Evolutionary conservation across 495 filamentous ascomycete species (phyloP).

Genomic region (Aspergillus leporis): DNA sequence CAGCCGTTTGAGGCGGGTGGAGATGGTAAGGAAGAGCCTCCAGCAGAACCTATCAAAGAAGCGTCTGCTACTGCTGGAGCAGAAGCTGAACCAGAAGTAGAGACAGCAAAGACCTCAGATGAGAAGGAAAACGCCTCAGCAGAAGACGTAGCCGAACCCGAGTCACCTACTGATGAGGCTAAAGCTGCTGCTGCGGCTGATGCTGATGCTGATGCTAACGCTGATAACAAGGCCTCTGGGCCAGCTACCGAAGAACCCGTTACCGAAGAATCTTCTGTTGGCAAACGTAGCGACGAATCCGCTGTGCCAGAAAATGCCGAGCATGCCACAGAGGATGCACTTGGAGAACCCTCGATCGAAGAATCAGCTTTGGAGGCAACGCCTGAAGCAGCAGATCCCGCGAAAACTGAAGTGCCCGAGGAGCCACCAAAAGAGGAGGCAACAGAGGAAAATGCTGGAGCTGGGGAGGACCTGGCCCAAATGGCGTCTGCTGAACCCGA

Average conservation of each 20-base stretch:
- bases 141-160: slow-evolving; percentile 1
- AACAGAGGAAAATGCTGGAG: slow-evolving; percentile 12
- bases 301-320: neutral
- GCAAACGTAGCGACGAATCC: neutral
- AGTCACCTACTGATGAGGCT: slow-evolving; percentile 6
- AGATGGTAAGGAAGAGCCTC: neutral
- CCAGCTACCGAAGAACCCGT: slow-evolving; percentile 2
- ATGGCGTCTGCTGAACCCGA: slow-evolving; percentile 11
- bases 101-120: neutral
- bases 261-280: neutral
- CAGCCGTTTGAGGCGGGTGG: neutral
- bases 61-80: slow-evolving; percentile 4
- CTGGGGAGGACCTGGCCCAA: slow-evolving; percentile 9
- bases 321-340: neutral
- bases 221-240: slow-evolving; percentile 7
- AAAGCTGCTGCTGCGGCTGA: neutral
- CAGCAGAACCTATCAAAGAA: slow-evolving; percentile 10
- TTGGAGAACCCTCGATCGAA: slow-evolving; percentile 2
- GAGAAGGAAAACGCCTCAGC: neutral
- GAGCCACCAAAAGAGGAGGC: slow-evolving; percentile 15
- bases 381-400: slow-evolving; percentile 9
- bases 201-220: too few relatives aligned
- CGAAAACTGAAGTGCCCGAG: slow-evolving; percentile 7
- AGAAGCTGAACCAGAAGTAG: neutral
- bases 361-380: slow-evolving; percentile 13